phyloP scores from a whole-genome alignment of 2,329 filamentous ascomycete species.

The Alternaria infectoria region DNA sequence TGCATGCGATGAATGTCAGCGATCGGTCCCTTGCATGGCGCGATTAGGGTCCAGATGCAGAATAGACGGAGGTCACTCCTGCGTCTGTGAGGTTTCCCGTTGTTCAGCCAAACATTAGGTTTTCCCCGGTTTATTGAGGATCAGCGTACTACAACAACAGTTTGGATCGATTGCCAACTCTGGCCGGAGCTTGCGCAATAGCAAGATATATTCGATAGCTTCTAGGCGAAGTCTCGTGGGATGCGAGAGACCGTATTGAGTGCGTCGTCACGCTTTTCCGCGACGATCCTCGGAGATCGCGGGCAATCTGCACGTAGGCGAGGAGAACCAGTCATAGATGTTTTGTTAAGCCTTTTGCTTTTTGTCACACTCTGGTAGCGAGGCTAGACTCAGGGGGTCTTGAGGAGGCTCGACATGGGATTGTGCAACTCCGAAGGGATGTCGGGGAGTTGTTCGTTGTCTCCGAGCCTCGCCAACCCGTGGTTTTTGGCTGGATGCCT shows the following conservation, averaged over 20 bases:
- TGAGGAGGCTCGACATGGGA: slow-evolving; percentile 17
- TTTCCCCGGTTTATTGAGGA: not conserved
- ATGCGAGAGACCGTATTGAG: not conserved
- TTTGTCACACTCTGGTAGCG: slow-evolving; percentile 10
- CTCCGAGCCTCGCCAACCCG: slow-evolving; percentile 14
- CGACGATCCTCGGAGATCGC: not conserved
- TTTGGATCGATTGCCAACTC: not conserved
- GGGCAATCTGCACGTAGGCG: not conserved
- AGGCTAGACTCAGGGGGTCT: slow-evolving; percentile 6
- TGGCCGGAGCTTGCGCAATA: not conserved
- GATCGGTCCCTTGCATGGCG: not conserved
- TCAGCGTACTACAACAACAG: slow-evolving; percentile 1
- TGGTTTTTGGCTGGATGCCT: slow-evolving; percentile 7
- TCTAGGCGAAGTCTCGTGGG: not conserved
- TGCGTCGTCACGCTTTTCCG: slow-evolving; percentile 1
- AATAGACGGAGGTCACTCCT: not conserved
- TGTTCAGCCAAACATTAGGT: slow-evolving; percentile 1
- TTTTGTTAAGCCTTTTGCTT: not conserved
- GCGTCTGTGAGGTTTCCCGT: not conserved
- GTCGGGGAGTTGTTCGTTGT: slow-evolving; percentile 17
- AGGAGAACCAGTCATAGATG: not conserved
- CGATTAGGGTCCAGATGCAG: not conserved
- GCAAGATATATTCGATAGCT: not conserved
- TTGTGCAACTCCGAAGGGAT: slow-evolving; percentile 3
- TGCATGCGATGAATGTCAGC: not conserved